Evolutionary conservation across 2,329 filamentous ascomycete genomes (phyloP).

Genomic region (Colletotrichum zoysiae): DNA sequence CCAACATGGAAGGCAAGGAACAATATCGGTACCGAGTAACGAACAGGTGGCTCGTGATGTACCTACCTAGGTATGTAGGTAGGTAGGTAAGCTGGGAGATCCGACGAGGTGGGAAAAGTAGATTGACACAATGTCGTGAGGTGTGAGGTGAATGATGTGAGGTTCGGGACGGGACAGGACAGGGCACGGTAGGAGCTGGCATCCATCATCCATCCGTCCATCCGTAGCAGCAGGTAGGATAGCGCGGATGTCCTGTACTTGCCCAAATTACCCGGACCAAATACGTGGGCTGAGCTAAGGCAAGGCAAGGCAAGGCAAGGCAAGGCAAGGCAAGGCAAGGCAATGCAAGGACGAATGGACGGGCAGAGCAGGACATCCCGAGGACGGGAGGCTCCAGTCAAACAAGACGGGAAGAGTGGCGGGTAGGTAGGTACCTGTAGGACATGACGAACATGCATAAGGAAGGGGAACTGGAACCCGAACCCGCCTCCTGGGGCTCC

Average conservation of each 20-base stretch:
- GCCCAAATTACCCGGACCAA: background rate
- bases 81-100: no score
- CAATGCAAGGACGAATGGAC: background rate
- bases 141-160: background rate
- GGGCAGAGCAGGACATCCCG: background rate
- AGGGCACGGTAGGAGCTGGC: background rate
- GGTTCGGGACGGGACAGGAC: background rate
- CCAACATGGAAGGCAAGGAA: background rate
- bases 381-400: slow-evolving; percentile 4
- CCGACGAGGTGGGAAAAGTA: background rate
- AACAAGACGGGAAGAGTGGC: background rate
- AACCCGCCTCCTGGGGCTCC: slow-evolving; percentile 28
- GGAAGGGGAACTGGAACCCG: slow-evolving; percentile 22
- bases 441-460: slow-evolving; percentile 34
- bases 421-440: background rate
- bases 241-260: background rate
- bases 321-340: background rate
- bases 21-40: background rate
- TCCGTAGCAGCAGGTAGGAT: background rate
- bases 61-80: background rate
- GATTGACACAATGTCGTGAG: background rate
- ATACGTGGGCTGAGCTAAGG: background rate
- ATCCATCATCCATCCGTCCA: background rate
- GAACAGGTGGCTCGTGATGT: background rate
- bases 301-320: background rate